A percentile compares a stretch with the other conserved stretches of the same genome.
Evolutionary conservation across 2,329 filamentous ascomycete species (phyloP).

Genomic region (Fusarium pseudoanthophilum): DNA sequence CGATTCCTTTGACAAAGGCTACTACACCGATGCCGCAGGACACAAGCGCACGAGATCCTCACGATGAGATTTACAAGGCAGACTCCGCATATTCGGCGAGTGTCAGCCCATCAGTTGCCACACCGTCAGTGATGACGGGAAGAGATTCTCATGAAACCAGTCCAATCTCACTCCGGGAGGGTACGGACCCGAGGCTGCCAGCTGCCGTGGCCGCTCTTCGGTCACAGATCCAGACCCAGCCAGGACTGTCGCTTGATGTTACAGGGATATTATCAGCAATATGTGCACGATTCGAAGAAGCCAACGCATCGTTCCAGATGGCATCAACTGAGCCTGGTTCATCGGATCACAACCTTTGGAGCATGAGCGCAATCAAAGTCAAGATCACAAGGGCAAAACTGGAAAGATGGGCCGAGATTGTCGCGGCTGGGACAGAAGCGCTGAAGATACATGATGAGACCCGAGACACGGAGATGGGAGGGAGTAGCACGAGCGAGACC

Average conservation of each 20-base stretch:
- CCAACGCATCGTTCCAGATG: constrained; percentile 51
- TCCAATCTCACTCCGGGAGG: constrained; percentile 42
- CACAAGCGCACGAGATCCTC: constrained; percentile 35
- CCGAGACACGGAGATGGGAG: constrained; percentile 35
- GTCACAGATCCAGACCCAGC: constrained; percentile 55
- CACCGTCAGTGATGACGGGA: constrained; percentile 16
- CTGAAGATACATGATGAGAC: constrained; percentile 34
- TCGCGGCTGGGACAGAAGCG: constrained; percentile 50
- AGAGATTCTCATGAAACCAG: constrained; percentile 20
- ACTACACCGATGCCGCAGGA: constrained; percentile 43
- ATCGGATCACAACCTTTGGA: constrained; percentile 60
- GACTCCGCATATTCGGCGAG: constrained; percentile 40
- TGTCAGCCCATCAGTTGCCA: constrained; percentile 6
- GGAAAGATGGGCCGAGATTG: constrained; percentile 59
- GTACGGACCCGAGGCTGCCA: constrained; percentile 53
- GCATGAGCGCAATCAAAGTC: constrained; percentile 59
- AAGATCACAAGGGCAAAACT: constrained; percentile 59
- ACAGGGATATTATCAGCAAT: constrained; percentile 55
- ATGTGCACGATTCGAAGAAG: constrained; percentile 56
- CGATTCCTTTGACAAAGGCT: constrained; percentile 45
- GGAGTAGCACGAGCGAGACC: neutral
- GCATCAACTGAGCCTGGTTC: constrained; percentile 46
- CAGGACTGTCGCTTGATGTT: constrained; percentile 58
- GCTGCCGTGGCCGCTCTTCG: constrained; percentile 55
- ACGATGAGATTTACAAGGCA: constrained; percentile 31